Evolutionary conservation across 345 rosid species (phyloP), one percentile per base, ranked within the genome.

Genomic region (Camelina laxa): DNA sequence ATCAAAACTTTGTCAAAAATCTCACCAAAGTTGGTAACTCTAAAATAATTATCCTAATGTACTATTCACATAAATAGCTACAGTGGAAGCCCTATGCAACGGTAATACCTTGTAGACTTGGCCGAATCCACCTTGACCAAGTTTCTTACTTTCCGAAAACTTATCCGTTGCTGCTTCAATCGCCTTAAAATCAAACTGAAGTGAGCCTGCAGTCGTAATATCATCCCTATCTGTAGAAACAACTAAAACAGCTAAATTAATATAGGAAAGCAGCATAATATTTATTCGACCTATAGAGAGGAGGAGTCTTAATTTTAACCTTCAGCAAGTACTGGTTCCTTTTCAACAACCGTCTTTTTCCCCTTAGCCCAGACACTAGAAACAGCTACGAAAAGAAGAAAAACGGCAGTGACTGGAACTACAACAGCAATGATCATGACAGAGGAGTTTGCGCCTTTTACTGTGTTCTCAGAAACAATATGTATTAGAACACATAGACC

Each of bases 101-200:
- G 36, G 17, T 12, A 30, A 22, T 77, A 87, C 91, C 89, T 81
- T 81, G 79, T 80, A 88, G 66, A 91, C 94, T 30, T 54, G 81
- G 9, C 93, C 87, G 21, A 88, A 88, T 44, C 93, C 96, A 36
- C 96, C 96, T 72, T 67, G 81, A 20, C 97, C 97, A 27, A 87
- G 75, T 66, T 80, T 80, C 51, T 85, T 85, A 12, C 69, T 50
- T 1, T 4, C 38, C 3, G 79, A 82, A 76, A 89, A 87, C 1
- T 76, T 65, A 14, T 82, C n/a, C 0, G 89, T 84, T 2, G 91
- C 89, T 9, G 62, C 62, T 78, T 79, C 65, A 17, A 87, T 80
- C 0, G 80, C 68, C 9, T 21, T 67, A 5, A 85, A 69, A 60
- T 84, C 87, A 35, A 65, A 75, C 54, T 86, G 87, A 67, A 87